Conservation (phyloP, 805 yeast genomes). For the Hagleromyces aurorensis region DNA sequence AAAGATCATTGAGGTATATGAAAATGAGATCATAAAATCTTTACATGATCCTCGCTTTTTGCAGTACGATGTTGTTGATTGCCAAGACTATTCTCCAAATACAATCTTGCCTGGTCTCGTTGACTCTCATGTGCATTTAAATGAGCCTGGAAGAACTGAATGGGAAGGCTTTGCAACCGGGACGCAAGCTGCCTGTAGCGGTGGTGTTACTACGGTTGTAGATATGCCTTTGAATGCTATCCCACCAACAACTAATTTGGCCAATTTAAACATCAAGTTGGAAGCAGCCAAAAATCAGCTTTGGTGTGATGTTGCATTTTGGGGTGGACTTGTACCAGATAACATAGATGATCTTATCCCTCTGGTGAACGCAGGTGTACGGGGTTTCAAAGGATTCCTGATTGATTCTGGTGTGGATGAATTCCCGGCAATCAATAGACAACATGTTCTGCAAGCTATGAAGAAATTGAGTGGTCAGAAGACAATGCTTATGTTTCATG, state of each 20-base stretch:
- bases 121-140: conserved; percentile 89
- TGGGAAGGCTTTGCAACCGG: conserved; percentile 99
- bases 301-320: conserved; percentile 91
- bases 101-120: conserved; percentile 83
- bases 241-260: conserved; percentile 87
- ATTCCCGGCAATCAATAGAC: conserved; percentile 71
- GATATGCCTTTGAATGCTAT: conserved; percentile 96
- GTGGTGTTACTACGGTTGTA: conserved; percentile 92
- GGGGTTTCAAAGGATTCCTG: conserved; percentile 90
- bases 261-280: conserved; percentile 65
- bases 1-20: conserved; percentile 48
- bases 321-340: conserved; percentile 91
- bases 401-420: conserved; percentile 96
- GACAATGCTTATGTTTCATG: conserved; percentile 85
- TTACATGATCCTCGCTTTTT: conserved; percentile 35
- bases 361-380: conserved; percentile 73
- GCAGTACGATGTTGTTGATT: conserved; percentile 38
- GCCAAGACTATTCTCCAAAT: conserved; percentile 51
- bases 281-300: conserved; percentile 73
- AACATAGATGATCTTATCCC: conserved; percentile 66
- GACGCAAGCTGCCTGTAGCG: conserved; percentile 87
- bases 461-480: conserved; percentile 48
- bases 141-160: conserved; percentile 96
- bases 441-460: conserved; percentile 63
- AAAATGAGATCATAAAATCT: conserved; percentile 29